Percentiles rank a stretch among this genome's conserved stretches.
Evolutionary conservation across 2,329 filamentous ascomycete genomes (phyloP).

Genomic region (Whalleya microplaca): DNA sequence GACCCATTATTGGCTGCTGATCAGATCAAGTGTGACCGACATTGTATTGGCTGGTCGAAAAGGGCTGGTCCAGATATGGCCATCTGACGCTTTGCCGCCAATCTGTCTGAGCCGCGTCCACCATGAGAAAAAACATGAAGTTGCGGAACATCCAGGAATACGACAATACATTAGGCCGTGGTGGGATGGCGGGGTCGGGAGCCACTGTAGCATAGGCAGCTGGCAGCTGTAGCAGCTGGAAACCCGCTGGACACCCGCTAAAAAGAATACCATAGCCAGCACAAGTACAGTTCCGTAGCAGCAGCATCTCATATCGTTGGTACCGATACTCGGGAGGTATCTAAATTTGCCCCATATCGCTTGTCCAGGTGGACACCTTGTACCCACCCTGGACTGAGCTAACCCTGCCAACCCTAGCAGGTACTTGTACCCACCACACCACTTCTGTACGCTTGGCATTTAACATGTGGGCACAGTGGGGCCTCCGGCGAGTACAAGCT

Average conservation of each 20-base stretch:
- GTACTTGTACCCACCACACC: slow-evolving; percentile 24
- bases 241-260: not conserved
- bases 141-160: slow-evolving; percentile 12
- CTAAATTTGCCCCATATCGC: slow-evolving; percentile 25
- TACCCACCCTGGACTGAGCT: slow-evolving; percentile 28
- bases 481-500: not conserved
- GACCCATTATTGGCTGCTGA: slow-evolving; percentile 23
- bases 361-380: slow-evolving; percentile 27
- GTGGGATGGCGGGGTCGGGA: slow-evolving; percentile 10
- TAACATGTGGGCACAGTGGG: slow-evolving; percentile 25
- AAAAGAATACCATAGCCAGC: not conserved
- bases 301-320: not conserved
- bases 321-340: slow-evolving; percentile 25
- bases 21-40: slow-evolving; percentile 24
- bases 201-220: slow-evolving; percentile 13
- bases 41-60: slow-evolving; percentile 20
- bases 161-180: not conserved
- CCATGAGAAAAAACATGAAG: slow-evolving; percentile 12
- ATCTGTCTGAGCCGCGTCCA: slow-evolving; percentile 22
- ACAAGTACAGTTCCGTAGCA: not conserved
- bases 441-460: slow-evolving; percentile 26
- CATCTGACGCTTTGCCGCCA: slow-evolving; percentile 30
- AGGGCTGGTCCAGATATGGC: slow-evolving; percentile 14
- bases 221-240: slow-evolving; percentile 4
- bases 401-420: slow-evolving; percentile 22